Evolutionary conservation across 2,329 filamentous ascomycete genomes (phyloP).

Genomic region (Penicillium sp.): DNA sequence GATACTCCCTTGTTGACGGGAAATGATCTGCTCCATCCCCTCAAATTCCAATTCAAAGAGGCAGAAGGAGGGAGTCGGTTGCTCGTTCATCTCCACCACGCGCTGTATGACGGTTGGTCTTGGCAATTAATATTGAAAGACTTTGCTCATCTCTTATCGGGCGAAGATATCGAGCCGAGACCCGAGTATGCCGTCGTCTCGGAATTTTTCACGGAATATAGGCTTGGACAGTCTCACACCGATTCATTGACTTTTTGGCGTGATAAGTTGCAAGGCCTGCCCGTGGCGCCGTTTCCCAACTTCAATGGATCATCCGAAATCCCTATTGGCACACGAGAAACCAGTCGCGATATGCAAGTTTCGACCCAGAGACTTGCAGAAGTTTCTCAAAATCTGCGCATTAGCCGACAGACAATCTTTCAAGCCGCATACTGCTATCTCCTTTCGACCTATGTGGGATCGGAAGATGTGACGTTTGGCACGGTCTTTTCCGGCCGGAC

Average conservation of each 20-base stretch:
- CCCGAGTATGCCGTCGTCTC: conserved; percentile 59
- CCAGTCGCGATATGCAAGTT: conserved; percentile 30
- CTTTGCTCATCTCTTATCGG: conserved; percentile 49
- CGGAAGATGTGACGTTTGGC: conserved; percentile 64
- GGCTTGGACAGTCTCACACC: conserved; percentile 29
- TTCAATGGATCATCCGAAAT: conserved; percentile 42
- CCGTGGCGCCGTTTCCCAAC: conserved; percentile 53
- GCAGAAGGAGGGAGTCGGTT: conserved; percentile 18
- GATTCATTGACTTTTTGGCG: conserved; percentile 62
- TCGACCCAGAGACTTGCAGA: conserved; percentile 30
- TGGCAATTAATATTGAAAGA: conserved; percentile 68
- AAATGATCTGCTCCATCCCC: conserved; percentile 50
- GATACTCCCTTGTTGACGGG: conserved; percentile 29
- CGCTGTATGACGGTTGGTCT: conserved; percentile 91
- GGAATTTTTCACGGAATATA: conserved; percentile 40
- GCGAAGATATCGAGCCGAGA: conserved; percentile 31
- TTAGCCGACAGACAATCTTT: conserved; percentile 66
- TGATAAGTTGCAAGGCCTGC: conserved; percentile 54
- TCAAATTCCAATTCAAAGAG: conserved; percentile 53
- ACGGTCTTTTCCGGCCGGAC: conserved; percentile 77
- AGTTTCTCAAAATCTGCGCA: conserved; percentile 38
- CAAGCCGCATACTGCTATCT: conserved; percentile 66
- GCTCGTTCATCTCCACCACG: conserved; percentile 66
- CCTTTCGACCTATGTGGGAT: conserved; percentile 59
- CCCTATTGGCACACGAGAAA: conserved; percentile 22